Evolutionary conservation across 371 early-diverging fungal species (phyloP), one percentile per base, ranked within the genome.

Genomic region (Saksenaea vasiformis): DNA sequence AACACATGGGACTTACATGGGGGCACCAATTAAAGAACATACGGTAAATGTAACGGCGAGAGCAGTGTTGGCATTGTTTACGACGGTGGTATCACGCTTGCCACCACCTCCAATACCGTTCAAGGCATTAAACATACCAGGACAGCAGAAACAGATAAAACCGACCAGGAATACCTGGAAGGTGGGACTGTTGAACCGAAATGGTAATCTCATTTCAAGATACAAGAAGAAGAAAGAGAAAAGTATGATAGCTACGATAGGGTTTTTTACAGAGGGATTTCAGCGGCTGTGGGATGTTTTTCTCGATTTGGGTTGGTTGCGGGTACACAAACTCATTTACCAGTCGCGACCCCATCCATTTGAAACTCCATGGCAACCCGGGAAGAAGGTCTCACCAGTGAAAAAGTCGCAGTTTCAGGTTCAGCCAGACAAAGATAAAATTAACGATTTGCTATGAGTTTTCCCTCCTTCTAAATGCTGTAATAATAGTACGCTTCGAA

Each of bases 91-190:
- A 69, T 88, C 85, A 15, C 66, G 61, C 53, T 82, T 72, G 67
- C 86, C 86, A 60, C 73, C 82, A 60, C 80, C 76, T 56, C 86
- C 86, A 31, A 77, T 66, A 60, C 73, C 77, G 68, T 81, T 84
- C 37, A 92, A 69, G 59, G 91, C 92, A 64, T 93, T 93, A 79
- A 87, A 93, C 93, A 93, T 92, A 58, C 93, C 94, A 22, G 94
- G 92, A 66, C 90, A 88, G 62, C 87, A 85, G 80, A 91, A 91
- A 70, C 91, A 90, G 65, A 90, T 85, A 61, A 91, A 77, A 31
- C 89, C 87, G 54, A 91, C 82, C 22, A 91, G 69, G 43, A 89
- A 68, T 58, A 91, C 80, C 72, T 91, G 92, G 57, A 79, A 70
- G 70, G 82, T 68, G 0, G 90, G 83, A 51, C 65, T 67, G 64